Percentiles rank a stretch among this genome's conserved stretches.
These are phyloP conservation scores for Penicillium corylophilum DNA, from an alignment of 2,329 filamentous ascomycete genomes.

Conservation along the genomic window DNA sequence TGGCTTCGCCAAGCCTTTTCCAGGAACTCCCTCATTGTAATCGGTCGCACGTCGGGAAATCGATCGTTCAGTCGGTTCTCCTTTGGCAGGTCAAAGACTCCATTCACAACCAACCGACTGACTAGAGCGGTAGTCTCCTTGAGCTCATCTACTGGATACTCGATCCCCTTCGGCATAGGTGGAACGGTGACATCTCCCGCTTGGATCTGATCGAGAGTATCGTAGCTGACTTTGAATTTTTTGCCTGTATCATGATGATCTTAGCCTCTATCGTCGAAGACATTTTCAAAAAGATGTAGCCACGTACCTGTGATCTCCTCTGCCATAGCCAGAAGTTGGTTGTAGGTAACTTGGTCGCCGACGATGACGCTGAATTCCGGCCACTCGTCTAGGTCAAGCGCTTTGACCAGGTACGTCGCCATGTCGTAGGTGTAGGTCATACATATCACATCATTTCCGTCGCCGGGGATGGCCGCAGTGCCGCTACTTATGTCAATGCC, in stretches of 20 bases:
- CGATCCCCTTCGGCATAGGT: constrained; percentile 17
- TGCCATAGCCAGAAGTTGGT: constrained; percentile 46
- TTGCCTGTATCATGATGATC: constrained; percentile 19
- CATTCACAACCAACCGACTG: constrained; percentile 28
- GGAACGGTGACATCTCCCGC: constrained; percentile 37
- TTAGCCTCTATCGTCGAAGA: neutral
- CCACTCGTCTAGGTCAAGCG: constrained; percentile 48
- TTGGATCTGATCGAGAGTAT: constrained; percentile 35
- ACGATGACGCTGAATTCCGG: constrained; percentile 37
- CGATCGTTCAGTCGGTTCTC: constrained; percentile 21
- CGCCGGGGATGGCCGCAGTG: constrained; percentile 50
- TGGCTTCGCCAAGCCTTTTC: constrained; percentile 16
- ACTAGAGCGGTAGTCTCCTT: constrained; percentile 28
- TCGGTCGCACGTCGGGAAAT: constrained; percentile 25
- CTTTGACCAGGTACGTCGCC: constrained; percentile 46
- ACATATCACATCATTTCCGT: constrained; percentile 45
- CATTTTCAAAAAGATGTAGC: neutral
- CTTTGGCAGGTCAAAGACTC: constrained; percentile 29
- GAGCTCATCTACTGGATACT: constrained; percentile 23
- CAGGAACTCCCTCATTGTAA: constrained; percentile 27
- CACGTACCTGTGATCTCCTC: constrained; percentile 44
- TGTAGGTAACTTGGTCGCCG: constrained; percentile 47
- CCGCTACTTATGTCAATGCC: constrained; percentile 48
- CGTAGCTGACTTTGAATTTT: constrained; percentile 37
- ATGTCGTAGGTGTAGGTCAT: constrained; percentile 54